Evolutionary conservation across 2,329 filamentous ascomycete species (phyloP).

Genomic region (Pseudocercospora crystallina): DNA sequence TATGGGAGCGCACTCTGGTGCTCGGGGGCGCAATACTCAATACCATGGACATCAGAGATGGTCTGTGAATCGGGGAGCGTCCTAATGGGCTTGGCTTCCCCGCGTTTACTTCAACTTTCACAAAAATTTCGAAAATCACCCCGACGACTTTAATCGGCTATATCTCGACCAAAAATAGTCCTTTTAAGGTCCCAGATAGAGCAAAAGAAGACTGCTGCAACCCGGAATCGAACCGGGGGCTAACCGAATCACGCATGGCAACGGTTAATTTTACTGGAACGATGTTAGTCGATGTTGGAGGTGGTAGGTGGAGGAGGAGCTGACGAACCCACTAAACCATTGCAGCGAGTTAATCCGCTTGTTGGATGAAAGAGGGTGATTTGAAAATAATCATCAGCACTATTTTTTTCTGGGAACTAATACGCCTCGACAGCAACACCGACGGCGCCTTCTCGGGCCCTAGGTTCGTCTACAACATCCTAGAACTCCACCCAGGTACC

Average conservation of each 20-base stretch:
- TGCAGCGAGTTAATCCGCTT: not conserved
- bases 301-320: not conserved
- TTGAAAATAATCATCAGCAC: not conserved
- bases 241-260: not conserved
- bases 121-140: no score
- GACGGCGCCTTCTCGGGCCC: not conserved
- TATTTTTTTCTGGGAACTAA: not conserved
- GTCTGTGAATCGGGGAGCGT: no score
- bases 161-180: no score
- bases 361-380: not conserved
- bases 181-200: not conserved
- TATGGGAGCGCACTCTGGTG: no score
- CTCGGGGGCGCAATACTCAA: no score
- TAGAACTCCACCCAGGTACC: constrained; percentile 44
- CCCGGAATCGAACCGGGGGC: constrained; percentile 6
- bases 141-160: no score
- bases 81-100: no score
- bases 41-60: no score
- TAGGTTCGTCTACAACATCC: not conserved
- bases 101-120: no score
- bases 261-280: constrained; percentile 2
- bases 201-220: constrained; percentile 2
- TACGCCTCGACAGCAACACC: not conserved
- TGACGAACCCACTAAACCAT: not conserved
- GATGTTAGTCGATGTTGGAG: not conserved